Conservation (phyloP, 75 land plant genomes). For the Chamaecyparis obtusa region DNA sequence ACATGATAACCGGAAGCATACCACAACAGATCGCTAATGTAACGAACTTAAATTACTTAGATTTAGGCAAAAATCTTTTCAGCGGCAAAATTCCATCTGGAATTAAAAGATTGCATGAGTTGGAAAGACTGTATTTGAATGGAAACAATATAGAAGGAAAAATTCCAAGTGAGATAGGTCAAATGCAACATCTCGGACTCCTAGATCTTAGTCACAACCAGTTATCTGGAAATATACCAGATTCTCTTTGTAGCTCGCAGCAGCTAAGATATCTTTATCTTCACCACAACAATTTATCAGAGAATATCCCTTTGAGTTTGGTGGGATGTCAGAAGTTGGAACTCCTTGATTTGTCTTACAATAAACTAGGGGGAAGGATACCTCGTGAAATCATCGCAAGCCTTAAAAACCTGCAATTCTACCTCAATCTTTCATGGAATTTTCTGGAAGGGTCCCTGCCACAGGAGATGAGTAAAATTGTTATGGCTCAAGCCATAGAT, state of each 20-base stretch:
- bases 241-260: constrained; percentile 15
- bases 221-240: constrained; percentile 12
- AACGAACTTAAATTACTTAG: background rate
- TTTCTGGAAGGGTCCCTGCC: constrained; percentile 43
- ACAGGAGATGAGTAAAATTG: constrained; percentile 33
- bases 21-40: background rate
- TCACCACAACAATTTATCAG: constrained; percentile 20
- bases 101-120: background rate
- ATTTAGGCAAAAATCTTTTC: background rate
- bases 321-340: constrained; percentile 13
- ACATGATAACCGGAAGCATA: background rate
- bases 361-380: constrained; percentile 23
- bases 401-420: background rate
- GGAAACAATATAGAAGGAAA: background rate
- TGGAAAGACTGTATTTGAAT: background rate
- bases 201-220: background rate
- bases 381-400: constrained; percentile 14
- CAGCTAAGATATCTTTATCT: constrained; percentile 19
- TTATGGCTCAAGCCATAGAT: constrained; percentile 32
- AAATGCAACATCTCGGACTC: background rate
- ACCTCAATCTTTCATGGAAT: background rate
- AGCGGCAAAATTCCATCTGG: background rate
- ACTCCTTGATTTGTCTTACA: constrained; percentile 35
- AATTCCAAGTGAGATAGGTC: background rate
- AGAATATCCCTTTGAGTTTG: constrained; percentile 13